Evolutionary conservation across 1,284 basidiomycete species (phyloP).

Genomic region (Abortiporus biennis): DNA sequence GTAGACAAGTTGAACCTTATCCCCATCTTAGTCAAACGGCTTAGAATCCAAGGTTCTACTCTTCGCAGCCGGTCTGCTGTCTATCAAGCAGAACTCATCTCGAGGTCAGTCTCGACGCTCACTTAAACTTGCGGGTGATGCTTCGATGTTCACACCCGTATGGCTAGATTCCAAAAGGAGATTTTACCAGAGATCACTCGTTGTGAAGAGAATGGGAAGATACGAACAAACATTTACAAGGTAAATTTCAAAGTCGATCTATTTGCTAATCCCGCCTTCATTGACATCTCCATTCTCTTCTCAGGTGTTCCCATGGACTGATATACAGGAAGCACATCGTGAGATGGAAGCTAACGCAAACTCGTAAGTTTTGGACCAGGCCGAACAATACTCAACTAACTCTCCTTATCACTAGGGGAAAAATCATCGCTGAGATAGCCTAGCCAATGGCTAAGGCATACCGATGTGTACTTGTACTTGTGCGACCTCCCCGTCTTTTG

Average conservation of each 20-base stretch:
- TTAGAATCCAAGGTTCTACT: slow-evolving; percentile 87
- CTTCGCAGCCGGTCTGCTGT: slow-evolving; percentile 72
- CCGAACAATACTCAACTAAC: not conserved
- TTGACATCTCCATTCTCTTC: not conserved
- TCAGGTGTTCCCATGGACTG: slow-evolving; percentile 77
- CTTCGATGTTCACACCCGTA: not conserved
- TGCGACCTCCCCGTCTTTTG: no score
- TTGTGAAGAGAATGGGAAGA: slow-evolving; percentile 45
- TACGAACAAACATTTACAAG: slow-evolving; percentile 77
- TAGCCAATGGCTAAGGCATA: no score
- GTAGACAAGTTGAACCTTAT: slow-evolving; percentile 61
- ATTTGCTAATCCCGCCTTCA: not conserved
- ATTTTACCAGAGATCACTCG: slow-evolving; percentile 59
- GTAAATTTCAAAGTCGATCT: slow-evolving; percentile 29
- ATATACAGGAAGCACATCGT: slow-evolving; percentile 79
- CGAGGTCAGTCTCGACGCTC: slow-evolving; percentile 35
- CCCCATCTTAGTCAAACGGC: slow-evolving; percentile 79
- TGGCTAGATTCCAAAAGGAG: slow-evolving; percentile 35
- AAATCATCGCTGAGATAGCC: slow-evolving; percentile 22
- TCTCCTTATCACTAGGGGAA: slow-evolving; percentile 22
- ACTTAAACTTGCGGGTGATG: not conserved
- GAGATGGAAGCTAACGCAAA: slow-evolving; percentile 87
- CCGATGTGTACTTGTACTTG: no score
- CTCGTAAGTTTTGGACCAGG: slow-evolving; percentile 31
- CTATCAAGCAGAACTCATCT: slow-evolving; percentile 80